Evolutionary conservation across 768 basidiomycete species (phyloP), one percentile per base, ranked within the genome.

Genomic region (Tricholoma sp.): DNA sequence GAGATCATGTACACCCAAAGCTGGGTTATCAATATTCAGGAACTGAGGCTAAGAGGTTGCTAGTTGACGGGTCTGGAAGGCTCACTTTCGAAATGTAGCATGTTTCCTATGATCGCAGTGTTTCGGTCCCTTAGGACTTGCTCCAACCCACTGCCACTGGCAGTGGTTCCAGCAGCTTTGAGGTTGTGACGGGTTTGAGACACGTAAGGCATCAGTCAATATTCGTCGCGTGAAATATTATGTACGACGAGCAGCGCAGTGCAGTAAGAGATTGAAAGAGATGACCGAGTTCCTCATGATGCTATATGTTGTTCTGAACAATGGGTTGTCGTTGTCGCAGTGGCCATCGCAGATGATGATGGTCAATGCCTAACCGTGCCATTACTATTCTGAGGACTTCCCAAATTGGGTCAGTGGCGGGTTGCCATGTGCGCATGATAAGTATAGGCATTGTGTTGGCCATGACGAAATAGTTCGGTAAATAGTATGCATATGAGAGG

Each of bases 31-130:
- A n/a, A n/a, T n/a, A n/a, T n/a, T n/a, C n/a, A n/a, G n/a, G n/a
- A n/a, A n/a, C n/a, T n/a, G n/a, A n/a, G n/a, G n/a, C n/a, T 27
- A 50, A 31, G 18, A 29, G 21, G 39, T 46, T 22, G 22, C 10
- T 11, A 14, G 22, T 19, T 32, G 50, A 35, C 16, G 34, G 18
- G 7, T 34, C 34, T 7, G 19, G 18, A 55, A 34, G 34, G 68
- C 77, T 55, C 66, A 81, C 81, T 69, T 64, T 74, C 65, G 27
- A 77, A 72, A 61, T 82, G 67, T 12, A 76, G 61, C 5, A 78
- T 79, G 55, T 79, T 70, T 6, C 74, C 77, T 21, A 80, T 62
- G 57, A 80, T 66, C 6, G 67, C 72, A n/a, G 69, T 68, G 50
- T 69, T 63, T n/a, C 57, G 57, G 29, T 64, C 55, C 45, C 58